Evolutionary conservation across 495 filamentous ascomycete species (phyloP).

Genomic region (Penicillium steckii): DNA sequence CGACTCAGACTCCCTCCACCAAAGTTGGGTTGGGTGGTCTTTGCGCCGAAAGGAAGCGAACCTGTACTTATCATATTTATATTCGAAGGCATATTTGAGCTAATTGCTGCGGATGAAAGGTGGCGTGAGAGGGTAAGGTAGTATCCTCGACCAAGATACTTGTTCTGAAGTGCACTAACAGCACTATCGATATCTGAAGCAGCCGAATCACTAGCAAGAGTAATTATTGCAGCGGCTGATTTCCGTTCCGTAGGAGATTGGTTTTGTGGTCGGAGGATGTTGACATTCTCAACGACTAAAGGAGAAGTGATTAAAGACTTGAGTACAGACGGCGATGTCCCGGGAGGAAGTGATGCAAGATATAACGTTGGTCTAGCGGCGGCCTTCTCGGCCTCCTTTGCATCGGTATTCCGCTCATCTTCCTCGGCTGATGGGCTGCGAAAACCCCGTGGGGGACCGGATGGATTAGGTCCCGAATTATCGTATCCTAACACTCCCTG

Average conservation of each 20-base stretch:
- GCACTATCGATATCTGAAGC: slow-evolving; percentile 80
- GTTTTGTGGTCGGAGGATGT: slow-evolving; percentile 63
- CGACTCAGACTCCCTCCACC: slow-evolving; percentile 45
- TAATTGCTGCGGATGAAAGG: slow-evolving; percentile 77
- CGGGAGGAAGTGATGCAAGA: slow-evolving; percentile 59
- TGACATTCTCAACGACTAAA: slow-evolving; percentile 73
- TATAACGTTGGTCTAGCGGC: slow-evolving; percentile 87
- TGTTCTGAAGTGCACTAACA: slow-evolving; percentile 76
- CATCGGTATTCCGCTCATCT: slow-evolving; percentile 44
- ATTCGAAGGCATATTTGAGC: slow-evolving; percentile 50
- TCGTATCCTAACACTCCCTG: slow-evolving; percentile 57
- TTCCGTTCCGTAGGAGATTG: slow-evolving; percentile 65
- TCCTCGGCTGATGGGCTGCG: slow-evolving; percentile 48
- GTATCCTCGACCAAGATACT: slow-evolving; percentile 84
- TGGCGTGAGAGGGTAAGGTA: slow-evolving; percentile 78
- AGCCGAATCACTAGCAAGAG: slow-evolving; percentile 78
- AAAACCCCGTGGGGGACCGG: slow-evolving; percentile 47
- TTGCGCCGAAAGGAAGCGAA: slow-evolving; percentile 83
- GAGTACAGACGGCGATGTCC: slow-evolving; percentile 69
- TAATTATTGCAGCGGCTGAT: slow-evolving; percentile 80
- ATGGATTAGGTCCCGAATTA: slow-evolving; percentile 38
- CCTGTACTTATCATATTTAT: slow-evolving; percentile 50
- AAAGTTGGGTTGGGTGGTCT: slow-evolving; percentile 51
- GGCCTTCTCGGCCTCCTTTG: slow-evolving; percentile 65
- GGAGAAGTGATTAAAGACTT: slow-evolving; percentile 68